Base-by-base conservation (phyloP, 2,329 filamentous ascomycete genomes). In the Aureobasidium subglaciale region DNA sequence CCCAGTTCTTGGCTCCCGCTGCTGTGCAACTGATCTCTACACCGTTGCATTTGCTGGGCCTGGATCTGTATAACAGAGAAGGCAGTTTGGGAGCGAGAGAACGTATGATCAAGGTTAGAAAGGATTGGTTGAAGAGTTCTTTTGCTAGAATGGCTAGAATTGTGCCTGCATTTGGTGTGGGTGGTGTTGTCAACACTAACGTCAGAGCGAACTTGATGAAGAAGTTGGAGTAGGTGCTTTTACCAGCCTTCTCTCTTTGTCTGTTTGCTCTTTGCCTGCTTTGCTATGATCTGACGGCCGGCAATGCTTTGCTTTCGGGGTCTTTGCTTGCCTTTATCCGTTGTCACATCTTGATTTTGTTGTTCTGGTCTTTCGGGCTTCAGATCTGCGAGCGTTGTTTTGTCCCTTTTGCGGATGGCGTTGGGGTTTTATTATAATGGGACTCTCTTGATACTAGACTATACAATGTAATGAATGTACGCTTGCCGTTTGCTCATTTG, bases 161-260 rank as follows among this genome's bases (percentile, higher is more conserved):
- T 63, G 79, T 96, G 2, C 90, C 90, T 16, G 90, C 90, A 0
- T 96, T 92, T 75, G 91, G 90, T 2, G 78, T 95, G 11, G 91
- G 90, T 1, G 90, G 90, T 0, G 88, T 95, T 10, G 86, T 93
- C 10, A 96, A 96, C 71, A 79, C 78, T 58, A 84, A 87, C 65
- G 76, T 92, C 41, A 78, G 90, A 63, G 76, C 73, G 65, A 74
- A 68, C 53, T 67, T 92, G 63, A 90, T 95, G 85, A 74, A 73
- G 62, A 78, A 69, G 63, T 66, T 88, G 57, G 78, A 79, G 63
- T 67, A 59, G 29, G 13, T 7, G 27, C 11, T 22, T 43, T 20
- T 2, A 16, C 10, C 11, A 25, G 38, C 15, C 5, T n/a, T 10
- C 6, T n/a, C 15, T 16, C 5, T 27, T 25, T 18, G 11, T 10